Percentiles rank a stretch among this genome's conserved stretches.
Conservation (phyloP, 768 basidiomycete species). For the Pleurotus djamor region DNA sequence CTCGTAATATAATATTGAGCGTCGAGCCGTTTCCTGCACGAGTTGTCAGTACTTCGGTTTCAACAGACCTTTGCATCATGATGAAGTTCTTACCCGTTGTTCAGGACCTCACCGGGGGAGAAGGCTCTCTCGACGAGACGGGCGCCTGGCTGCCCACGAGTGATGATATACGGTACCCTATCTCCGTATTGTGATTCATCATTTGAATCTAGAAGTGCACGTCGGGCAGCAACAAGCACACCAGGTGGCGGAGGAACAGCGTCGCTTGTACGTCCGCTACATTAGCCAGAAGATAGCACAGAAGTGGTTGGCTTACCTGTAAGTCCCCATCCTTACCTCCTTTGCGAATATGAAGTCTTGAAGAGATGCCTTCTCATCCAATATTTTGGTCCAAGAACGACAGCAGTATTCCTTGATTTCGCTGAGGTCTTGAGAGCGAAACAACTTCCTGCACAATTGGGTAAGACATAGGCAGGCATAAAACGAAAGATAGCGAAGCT, state of each 20-base stretch:
- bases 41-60: background rate
- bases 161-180: constrained; percentile 89
- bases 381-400: constrained; percentile 78
- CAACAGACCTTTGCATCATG: background rate
- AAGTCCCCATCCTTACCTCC: constrained; percentile 90
- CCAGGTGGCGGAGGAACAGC: constrained; percentile 89
- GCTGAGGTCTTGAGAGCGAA: constrained; percentile 87
- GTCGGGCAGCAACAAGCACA: constrained; percentile 78
- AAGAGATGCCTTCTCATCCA: constrained; percentile 77
- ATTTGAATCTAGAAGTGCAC: constrained; percentile 70
- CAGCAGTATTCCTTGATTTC: constrained; percentile 87
- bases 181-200: constrained; percentile 92
- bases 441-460: constrained; percentile 64
- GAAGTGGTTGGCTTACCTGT: constrained; percentile 57
- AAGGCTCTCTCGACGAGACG: constrained; percentile 76
- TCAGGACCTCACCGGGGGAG: constrained; percentile 68
- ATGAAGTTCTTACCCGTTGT: constrained; percentile 47
- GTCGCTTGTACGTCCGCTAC: constrained; percentile 49
- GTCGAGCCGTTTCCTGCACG: constrained; percentile 75
- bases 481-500: constrained; percentile 11
- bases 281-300: background rate
- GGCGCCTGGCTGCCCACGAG: constrained; percentile 55
- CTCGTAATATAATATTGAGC: constrained; percentile 84
- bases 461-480: background rate
- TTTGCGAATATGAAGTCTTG: constrained; percentile 96